Percentiles rank a stretch among this genome's conserved stretches.
Evolutionary conservation across 2,329 filamentous ascomycete species (phyloP).

Genomic region (Aspergillus pseudoglaucus): DNA sequence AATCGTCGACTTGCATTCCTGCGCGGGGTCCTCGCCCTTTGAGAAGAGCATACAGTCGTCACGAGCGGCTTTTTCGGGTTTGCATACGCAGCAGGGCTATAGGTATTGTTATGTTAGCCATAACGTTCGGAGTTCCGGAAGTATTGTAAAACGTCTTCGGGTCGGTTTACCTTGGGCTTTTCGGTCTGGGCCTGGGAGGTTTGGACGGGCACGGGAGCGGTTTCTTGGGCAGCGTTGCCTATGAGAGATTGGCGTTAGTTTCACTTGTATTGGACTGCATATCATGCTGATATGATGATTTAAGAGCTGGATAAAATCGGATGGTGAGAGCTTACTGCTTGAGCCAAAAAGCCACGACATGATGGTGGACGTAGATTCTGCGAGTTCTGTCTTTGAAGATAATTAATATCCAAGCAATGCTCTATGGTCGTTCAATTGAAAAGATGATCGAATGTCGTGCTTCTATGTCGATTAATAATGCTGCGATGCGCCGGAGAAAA

Average conservation of each 20-base stretch:
- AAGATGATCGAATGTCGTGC: not conserved
- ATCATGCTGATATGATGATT: no score
- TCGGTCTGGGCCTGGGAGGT: conserved; percentile 20
- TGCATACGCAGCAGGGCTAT: conserved; percentile 96
- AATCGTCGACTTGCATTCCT: conserved; percentile 77
- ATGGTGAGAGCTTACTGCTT: conserved; percentile 18
- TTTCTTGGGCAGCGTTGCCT: conserved; percentile 7
- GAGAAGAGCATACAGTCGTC: conserved; percentile 99
- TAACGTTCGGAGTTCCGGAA: no score
- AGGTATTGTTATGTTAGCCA: conserved; percentile 3
- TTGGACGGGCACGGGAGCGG: conserved; percentile 13
- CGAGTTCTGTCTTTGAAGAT: no score
- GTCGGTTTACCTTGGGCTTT: conserved; percentile 40
- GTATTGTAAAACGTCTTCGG: no score
- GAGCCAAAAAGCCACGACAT: conserved; percentile 35
- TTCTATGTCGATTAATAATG: conserved; percentile 14
- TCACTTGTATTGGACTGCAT: no score
- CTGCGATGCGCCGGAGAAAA: conserved; percentile 6
- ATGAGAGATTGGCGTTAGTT: not conserved
- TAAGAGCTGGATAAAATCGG: conserved; percentile 1
- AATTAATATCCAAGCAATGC: not conserved
- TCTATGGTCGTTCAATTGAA: conserved; percentile 2
- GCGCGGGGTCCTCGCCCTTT: conserved; percentile 65
- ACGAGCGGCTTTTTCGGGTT: conserved; percentile 81
- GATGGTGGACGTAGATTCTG: not conserved